phyloP scores from a whole-genome alignment of 179 eudicot genomes.

The Silene vulgaris region DNA sequence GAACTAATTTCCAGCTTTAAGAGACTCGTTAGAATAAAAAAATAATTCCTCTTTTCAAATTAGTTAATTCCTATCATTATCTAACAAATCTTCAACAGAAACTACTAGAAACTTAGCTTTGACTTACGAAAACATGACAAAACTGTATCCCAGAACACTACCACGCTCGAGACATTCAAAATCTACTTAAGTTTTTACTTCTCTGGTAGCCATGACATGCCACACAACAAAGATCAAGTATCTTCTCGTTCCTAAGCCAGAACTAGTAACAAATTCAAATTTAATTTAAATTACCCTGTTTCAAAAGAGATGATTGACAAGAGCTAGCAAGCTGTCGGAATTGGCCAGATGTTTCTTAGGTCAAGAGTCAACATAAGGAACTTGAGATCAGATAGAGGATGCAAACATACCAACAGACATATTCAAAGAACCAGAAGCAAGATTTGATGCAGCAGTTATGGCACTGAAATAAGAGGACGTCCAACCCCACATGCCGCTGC shows the following conservation, averaged over 20 bases:
- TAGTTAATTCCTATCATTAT: not conserved
- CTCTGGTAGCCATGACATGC: conserved; percentile 3
- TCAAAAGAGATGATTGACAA: not conserved
- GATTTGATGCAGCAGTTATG: conserved; percentile 82
- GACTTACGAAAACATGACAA: not conserved
- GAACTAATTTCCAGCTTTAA: not conserved
- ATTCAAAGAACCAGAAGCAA: conserved; percentile 82
- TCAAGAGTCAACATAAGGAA: conserved; percentile 13
- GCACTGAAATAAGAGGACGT: conserved; percentile 84
- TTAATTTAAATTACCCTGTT: not conserved
- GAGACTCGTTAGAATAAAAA: not conserved
- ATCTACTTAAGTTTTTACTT: not conserved
- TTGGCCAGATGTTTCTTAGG: not conserved
- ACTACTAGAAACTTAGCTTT: not conserved
- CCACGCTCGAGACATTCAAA: not conserved
- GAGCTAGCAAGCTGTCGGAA: conserved; percentile 1
- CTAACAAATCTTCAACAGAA: conserved; percentile 5
- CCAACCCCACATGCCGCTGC: conserved; percentile 97
- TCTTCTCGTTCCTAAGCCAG: not conserved
- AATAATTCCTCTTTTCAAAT: not conserved
- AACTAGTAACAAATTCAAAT: not conserved
- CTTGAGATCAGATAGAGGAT: conserved; percentile 13
- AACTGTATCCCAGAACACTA: not conserved
- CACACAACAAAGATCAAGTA: not conserved
- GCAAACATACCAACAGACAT: conserved; percentile 57